phyloP scores from a whole-genome alignment of 768 basidiomycete genomes.

The Flagelloscypha sp. region DNA sequence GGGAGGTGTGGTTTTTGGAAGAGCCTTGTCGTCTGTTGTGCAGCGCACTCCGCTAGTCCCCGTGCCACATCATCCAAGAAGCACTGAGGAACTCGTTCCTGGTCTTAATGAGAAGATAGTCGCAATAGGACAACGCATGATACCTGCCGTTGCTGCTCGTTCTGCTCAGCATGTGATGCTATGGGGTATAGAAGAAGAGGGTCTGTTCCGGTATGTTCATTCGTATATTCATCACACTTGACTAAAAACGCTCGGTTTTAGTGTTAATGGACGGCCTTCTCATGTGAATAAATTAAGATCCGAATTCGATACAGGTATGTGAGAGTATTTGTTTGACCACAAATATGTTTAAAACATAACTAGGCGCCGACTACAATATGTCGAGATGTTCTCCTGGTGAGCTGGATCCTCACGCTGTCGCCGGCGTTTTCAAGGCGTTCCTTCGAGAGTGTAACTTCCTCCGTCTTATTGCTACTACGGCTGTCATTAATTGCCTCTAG shows the following conservation, averaged over 20 bases:
- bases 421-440: constrained; percentile 88
- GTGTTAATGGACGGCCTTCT: constrained; percentile 76
- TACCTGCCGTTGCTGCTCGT: constrained; percentile 73
- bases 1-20: constrained; percentile 57
- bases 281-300: constrained; percentile 67
- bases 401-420: constrained; percentile 90
- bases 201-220: constrained; percentile 64
- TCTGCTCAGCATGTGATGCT: constrained; percentile 75
- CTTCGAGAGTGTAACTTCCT: constrained; percentile 76
- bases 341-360: constrained; percentile 9
- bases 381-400: constrained; percentile 72
- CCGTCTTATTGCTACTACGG: constrained; percentile 4
- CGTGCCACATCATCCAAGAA: too few relatives aligned
- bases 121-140: too few relatives aligned
- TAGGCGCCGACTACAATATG: constrained; percentile 87
- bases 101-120: too few relatives aligned
- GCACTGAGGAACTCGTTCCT: too few relatives aligned
- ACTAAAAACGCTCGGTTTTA: constrained; percentile 22
- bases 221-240: background rate
- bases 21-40: constrained; percentile 47
- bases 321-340: constrained; percentile 13
- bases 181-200: constrained; percentile 85
- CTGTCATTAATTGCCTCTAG: constrained; percentile 30
- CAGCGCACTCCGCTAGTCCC: too few relatives aligned
- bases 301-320: constrained; percentile 75